Conservation (phyloP, 495 filamentous ascomycete species). For the Extremus antarcticus region DNA sequence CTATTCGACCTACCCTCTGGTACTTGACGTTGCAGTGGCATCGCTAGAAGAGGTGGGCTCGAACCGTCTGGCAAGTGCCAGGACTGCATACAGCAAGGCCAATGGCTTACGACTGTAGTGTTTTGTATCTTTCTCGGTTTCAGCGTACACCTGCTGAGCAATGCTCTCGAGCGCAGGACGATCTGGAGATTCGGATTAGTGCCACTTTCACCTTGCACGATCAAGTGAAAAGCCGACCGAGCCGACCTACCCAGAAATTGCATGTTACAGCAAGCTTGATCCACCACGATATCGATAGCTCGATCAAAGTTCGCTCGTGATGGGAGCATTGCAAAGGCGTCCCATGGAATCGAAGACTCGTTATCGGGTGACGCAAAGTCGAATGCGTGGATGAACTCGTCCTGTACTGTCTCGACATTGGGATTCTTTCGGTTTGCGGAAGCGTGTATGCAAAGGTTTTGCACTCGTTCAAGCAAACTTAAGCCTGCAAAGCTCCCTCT, state of each 20-base stretch:
- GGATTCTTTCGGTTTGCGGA: background rate
- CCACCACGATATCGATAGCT: constrained; percentile 6
- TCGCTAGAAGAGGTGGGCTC: background rate
- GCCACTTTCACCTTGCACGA: too few species aligned
- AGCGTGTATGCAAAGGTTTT: constrained; percentile 9
- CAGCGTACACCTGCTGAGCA: constrained; percentile 6
- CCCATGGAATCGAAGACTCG: constrained; percentile 4
- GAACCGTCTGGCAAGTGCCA: constrained; percentile 8
- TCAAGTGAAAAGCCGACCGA: too few species aligned
- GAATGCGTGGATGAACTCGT: constrained; percentile 10
- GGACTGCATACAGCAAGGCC: constrained; percentile 10
- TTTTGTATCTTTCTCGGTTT: background rate
- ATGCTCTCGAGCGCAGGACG: background rate
- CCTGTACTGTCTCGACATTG: background rate
- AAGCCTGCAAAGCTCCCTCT: constrained; percentile 9
- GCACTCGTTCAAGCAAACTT: constrained; percentile 9
- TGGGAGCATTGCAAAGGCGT: constrained; percentile 13
- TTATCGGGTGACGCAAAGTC: constrained; percentile 7
- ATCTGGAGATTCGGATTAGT: background rate
- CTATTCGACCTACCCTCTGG: background rate
- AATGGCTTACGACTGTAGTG: constrained; percentile 6
- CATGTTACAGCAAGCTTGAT: constrained; percentile 15
- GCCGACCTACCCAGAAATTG: constrained; percentile 6
- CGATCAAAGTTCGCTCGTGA: background rate
- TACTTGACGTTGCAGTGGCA: background rate